phyloP scores from a whole-genome alignment of 371 early-diverging fungal species.

The Lichtheimia hyalospora region DNA sequence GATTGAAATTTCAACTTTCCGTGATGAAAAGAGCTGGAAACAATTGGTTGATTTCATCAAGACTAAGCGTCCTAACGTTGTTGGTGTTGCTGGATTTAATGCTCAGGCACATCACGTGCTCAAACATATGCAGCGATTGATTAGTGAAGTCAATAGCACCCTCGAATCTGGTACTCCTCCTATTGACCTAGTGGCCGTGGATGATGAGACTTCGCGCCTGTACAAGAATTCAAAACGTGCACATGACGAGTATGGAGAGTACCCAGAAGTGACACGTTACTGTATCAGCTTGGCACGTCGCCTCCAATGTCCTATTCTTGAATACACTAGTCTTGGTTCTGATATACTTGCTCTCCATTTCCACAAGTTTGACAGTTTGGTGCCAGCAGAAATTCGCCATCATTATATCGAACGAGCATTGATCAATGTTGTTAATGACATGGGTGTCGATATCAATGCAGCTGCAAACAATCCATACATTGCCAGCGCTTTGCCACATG shows the following conservation, averaged over 20 bases:
- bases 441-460: conserved; percentile 91
- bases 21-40: conserved; percentile 56
- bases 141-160: conserved; percentile 53
- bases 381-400: conserved; percentile 69
- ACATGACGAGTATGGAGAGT: conserved; percentile 70
- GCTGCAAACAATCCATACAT: conserved; percentile 70
- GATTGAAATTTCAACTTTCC: conserved; percentile 60
- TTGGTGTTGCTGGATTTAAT: conserved; percentile 83
- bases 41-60: conserved; percentile 63
- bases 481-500: conserved; percentile 79
- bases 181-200: conserved; percentile 58
- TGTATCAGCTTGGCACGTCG: conserved; percentile 86
- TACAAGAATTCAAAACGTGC: conserved; percentile 78
- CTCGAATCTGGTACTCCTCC: conserved; percentile 19
- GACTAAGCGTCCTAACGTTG: conserved; percentile 70
- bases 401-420: conserved; percentile 81
- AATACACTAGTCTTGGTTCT: conserved; percentile 80
- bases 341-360: conserved; percentile 69
- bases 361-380: conserved; percentile 76
- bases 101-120: conserved; percentile 72
- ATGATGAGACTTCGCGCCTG: conserved; percentile 88
- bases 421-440: conserved; percentile 82
- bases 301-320: conserved; percentile 84
- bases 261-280: conserved; percentile 77
- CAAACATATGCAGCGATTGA: conserved; percentile 62